Conservation (phyloP, 225 moss, liverwort and hornwort species). For the Rhytidiadelphus loreus region DNA sequence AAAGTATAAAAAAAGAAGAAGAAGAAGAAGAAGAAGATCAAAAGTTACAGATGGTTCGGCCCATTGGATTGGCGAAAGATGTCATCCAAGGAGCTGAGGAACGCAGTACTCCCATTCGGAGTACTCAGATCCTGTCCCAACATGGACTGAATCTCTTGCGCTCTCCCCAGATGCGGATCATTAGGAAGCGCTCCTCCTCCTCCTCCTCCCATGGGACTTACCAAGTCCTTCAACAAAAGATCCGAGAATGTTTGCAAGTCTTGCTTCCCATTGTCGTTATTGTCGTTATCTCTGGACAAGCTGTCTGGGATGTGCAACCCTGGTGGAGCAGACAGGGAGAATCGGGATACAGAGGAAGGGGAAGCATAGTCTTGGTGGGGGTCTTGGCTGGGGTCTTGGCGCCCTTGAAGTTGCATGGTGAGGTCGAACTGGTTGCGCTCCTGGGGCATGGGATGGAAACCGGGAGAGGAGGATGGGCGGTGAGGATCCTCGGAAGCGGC, state of each 20-base stretch:
- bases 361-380: background rate
- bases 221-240: slow-evolving; percentile 7
- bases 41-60: slow-evolving; percentile 2
- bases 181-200: background rate
- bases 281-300: background rate
- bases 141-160: slow-evolving; percentile 27
- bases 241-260: background rate
- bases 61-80: slow-evolving; percentile 1
- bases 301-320: background rate
- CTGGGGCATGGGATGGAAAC: background rate
- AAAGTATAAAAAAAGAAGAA: too few species aligned
- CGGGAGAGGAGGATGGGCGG: background rate
- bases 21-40: background rate
- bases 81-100: slow-evolving; percentile 18
- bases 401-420: slow-evolving; percentile 24
- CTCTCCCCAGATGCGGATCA: slow-evolving; percentile 19
- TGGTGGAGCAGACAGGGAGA: background rate
- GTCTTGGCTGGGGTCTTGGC: background rate
- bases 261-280: background rate
- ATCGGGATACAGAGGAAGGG: background rate
- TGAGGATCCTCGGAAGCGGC: slow-evolving; percentile 8
- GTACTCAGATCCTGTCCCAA: slow-evolving; percentile 22
- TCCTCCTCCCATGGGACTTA: background rate
- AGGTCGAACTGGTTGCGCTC: slow-evolving; percentile 42
- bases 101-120: background rate